These are phyloP conservation scores for Puccinellia tenuiflora DNA, from an alignment of 176 grass and related monocot species.

Conservation along the genomic window DNA sequence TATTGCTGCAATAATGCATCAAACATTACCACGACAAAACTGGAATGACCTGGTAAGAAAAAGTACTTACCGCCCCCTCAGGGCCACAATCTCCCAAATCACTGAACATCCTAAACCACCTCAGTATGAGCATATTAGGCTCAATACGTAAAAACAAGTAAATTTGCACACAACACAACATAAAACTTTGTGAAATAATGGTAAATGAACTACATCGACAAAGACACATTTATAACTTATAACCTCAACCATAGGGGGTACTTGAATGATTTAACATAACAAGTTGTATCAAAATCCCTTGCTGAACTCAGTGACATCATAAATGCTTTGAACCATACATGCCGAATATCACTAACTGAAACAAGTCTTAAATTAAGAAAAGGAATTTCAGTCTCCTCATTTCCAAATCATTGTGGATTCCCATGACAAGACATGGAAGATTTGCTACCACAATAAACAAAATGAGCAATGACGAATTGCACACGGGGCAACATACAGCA, in stretches of 20 bases:
- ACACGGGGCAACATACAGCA: constrained; percentile 40
- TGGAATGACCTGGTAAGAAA: neutral
- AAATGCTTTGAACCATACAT: constrained; percentile 19
- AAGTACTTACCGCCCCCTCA: neutral
- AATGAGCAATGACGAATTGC: constrained; percentile 35
- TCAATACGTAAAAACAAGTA: neutral
- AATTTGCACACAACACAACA: neutral
- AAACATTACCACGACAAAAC: neutral
- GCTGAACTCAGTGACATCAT: constrained; percentile 31
- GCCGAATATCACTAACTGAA: constrained; percentile 20
- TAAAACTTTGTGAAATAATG: neutral
- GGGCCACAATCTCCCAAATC: neutral
- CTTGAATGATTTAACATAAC: constrained; percentile 15
- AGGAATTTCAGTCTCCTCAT: constrained; percentile 28
- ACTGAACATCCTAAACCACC: neutral
- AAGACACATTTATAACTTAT: neutral
- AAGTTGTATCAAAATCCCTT: constrained; percentile 53
- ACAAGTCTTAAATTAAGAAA: constrained; percentile 29
- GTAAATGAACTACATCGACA: neutral
- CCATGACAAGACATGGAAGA: constrained; percentile 26
- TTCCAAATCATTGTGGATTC: constrained; percentile 25
- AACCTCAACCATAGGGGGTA: constrained; percentile 3
- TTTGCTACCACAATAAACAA: constrained; percentile 29
- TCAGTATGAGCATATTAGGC: neutral
- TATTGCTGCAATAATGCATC: neutral